These are phyloP conservation scores for Mucor indicus DNA, from an alignment of 371 early-diverging fungal genomes.

Conservation along the genomic window DNA sequence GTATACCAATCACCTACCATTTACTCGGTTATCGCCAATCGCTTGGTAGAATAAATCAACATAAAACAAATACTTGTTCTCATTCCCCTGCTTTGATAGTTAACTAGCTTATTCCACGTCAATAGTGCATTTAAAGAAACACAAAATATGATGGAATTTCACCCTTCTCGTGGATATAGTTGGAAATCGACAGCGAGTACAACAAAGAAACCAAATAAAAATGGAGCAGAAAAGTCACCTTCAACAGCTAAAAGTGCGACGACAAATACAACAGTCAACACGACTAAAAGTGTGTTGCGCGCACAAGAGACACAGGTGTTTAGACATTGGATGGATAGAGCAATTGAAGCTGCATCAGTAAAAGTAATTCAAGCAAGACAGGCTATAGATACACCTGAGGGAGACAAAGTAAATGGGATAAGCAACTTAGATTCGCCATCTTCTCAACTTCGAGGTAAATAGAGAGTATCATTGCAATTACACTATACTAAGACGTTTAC, in stretches of 20 bases:
- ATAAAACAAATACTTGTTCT: not conserved
- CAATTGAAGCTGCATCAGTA: constrained; percentile 40
- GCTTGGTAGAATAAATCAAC: constrained; percentile 59
- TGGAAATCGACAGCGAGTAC: constrained; percentile 51
- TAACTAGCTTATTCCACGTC: constrained; percentile 68
- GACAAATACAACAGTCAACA: not conserved
- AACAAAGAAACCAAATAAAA: constrained; percentile 1
- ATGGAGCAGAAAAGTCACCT: not conserved
- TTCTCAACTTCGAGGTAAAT: constrained; percentile 14
- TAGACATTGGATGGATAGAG: constrained; percentile 43
- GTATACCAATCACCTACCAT: constrained; percentile 93
- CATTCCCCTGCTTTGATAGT: constrained; percentile 24
- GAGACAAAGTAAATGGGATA: not conserved
- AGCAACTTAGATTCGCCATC: not conserved
- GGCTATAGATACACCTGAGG: constrained; percentile 12
- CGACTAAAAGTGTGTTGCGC: constrained; percentile 20
- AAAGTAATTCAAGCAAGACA: constrained; percentile 31
- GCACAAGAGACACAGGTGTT: constrained; percentile 46
- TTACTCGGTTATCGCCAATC: constrained; percentile 75
- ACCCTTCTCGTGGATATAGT: constrained; percentile 74
- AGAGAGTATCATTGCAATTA: too few relatives aligned
- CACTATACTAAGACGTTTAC: too few relatives aligned
- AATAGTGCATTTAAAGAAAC: constrained; percentile 71
- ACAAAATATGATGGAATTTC: constrained; percentile 63
- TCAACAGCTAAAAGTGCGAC: not conserved